Conservation (phyloP, 1,284 basidiomycete species). For the Boletus semigastroideus region DNA sequence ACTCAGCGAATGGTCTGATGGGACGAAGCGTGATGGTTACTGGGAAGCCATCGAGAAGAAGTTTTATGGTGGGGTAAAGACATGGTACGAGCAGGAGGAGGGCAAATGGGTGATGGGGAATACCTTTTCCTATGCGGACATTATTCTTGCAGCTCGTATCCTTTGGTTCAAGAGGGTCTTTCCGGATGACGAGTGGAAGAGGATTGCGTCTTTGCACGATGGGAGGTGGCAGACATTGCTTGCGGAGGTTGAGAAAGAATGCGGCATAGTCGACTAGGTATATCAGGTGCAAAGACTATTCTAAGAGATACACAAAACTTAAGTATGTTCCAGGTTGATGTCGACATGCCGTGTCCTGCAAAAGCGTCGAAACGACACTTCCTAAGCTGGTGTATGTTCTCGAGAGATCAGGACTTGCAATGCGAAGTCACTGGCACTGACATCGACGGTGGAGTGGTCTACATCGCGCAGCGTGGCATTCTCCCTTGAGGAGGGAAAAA, state of each 20-base stretch:
- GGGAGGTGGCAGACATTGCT: slow-evolving; percentile 27
- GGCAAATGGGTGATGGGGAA: slow-evolving; percentile 29
- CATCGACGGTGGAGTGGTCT: slow-evolving; percentile 40
- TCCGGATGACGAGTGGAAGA: slow-evolving; percentile 25
- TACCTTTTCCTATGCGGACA: slow-evolving; percentile 32
- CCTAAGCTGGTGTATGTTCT: slow-evolving; percentile 46
- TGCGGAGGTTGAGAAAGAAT: slow-evolving; percentile 22
- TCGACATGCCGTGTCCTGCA: slow-evolving; percentile 50
- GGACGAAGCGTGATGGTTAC: slow-evolving; percentile 22
- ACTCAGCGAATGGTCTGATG: slow-evolving; percentile 26
- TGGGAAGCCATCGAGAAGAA: slow-evolving; percentile 18
- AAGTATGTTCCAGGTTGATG: slow-evolving; percentile 44
- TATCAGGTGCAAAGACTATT: neutral
- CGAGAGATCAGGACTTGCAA: slow-evolving; percentile 43
- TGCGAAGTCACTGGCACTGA: slow-evolving; percentile 49
- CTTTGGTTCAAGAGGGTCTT: slow-evolving; percentile 19
- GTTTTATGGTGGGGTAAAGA: slow-evolving; percentile 9
- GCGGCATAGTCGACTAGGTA: slow-evolving; percentile 9
- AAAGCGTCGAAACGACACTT: slow-evolving; percentile 49
- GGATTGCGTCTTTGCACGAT: slow-evolving; percentile 20
- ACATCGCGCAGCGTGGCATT: slow-evolving; percentile 52
- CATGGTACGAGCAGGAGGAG: slow-evolving; percentile 16
- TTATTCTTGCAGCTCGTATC: slow-evolving; percentile 16
- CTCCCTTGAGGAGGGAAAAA: slow-evolving; percentile 32
- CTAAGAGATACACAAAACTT: neutral